Evolutionary conservation across 2,329 filamentous ascomycete species (phyloP), one percentile per base, ranked within the genome.

Genomic region (Allantophomopsis lycopodina): DNA sequence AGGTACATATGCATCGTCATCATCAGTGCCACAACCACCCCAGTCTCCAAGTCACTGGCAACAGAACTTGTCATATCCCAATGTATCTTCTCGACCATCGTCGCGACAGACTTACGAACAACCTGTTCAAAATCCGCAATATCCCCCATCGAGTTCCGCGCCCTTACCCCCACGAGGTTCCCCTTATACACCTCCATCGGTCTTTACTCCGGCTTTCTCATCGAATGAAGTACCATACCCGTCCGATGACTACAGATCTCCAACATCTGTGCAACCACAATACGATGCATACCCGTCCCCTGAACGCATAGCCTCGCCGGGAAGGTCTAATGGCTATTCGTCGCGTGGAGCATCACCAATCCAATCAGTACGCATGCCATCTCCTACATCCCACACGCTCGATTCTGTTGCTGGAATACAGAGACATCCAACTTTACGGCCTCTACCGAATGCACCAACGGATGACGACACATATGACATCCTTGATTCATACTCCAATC

Each of bases 1-100:
- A 11, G 42, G 64, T 68, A 35, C 72, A 65, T 35, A 60, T 64
- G 46, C 65, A 66, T 28, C 23, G 3, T 8, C 58, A 14, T 42
- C 44, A 13, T 50, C 46, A 61, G 36, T 64, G 31, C 55, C 59
- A 3, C 65, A 69, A 42, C 60, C 64, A 33, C 54, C 54, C 2
- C 56, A 59, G 31, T 67, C 65, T 55, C 53, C 60, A 2, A 28
- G 42, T 12, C 49, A 49, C 37, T 55, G 49, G 46, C 41, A 37
- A 14, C 44, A 28, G 11, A 28, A 28, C 23, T 12, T 8, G 23
- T 4, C 11, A 28, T 28, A 28, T 28, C 11, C 23, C 23, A 28
- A 8, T 10, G 10, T 28, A 5, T 46, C 50, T 40, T 37, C 41
- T 20, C 43, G 52, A 35, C 46, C 48, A 18, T 44, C 44, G 10